Evolutionary conservation across 176 grass and related monocot species (phyloP).

Genomic region (Elymus sibiricus): DNA sequence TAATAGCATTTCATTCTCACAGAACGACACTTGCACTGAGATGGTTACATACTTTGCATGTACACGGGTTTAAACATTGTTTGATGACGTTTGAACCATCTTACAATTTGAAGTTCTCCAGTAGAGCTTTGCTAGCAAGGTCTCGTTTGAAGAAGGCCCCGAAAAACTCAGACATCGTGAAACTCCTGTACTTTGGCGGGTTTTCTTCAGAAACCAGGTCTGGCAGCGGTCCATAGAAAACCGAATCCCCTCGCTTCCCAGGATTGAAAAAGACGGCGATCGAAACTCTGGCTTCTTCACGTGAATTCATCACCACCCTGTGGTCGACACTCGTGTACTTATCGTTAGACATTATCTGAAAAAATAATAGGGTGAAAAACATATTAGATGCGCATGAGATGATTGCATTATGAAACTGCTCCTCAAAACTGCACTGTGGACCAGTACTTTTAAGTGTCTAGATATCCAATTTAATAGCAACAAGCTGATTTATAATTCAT

Average conservation of each 20-base stretch:
- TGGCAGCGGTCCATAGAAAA: conserved; percentile 63
- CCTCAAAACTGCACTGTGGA: not conserved
- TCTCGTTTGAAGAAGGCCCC: conserved; percentile 61
- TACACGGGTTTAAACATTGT: not conserved
- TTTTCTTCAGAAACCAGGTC: conserved; percentile 49
- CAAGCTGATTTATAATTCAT: not conserved
- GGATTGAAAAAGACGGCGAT: conserved; percentile 67
- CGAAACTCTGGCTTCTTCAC: conserved; percentile 65
- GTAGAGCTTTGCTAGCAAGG: conserved; percentile 52
- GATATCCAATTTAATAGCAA: not conserved
- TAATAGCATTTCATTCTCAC: not conserved
- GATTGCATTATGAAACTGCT: not conserved
- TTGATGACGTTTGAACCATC: not conserved
- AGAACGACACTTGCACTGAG: not conserved
- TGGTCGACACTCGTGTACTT: conserved; percentile 77
- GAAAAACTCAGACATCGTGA: conserved; percentile 64
- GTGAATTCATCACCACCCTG: conserved; percentile 50
- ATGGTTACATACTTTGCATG: not conserved
- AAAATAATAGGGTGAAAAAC: not conserved
- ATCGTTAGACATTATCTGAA: conserved; percentile 77
- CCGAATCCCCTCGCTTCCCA: conserved; percentile 42
- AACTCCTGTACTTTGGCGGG: conserved; percentile 45
- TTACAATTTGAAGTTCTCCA: conserved; percentile 67
- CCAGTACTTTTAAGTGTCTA: not conserved
- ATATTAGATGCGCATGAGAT: not conserved